These are phyloP conservation scores for Colletotrichum liaoningense DNA, from an alignment of 2,329 filamentous ascomycete genomes.

Conservation along the genomic window DNA sequence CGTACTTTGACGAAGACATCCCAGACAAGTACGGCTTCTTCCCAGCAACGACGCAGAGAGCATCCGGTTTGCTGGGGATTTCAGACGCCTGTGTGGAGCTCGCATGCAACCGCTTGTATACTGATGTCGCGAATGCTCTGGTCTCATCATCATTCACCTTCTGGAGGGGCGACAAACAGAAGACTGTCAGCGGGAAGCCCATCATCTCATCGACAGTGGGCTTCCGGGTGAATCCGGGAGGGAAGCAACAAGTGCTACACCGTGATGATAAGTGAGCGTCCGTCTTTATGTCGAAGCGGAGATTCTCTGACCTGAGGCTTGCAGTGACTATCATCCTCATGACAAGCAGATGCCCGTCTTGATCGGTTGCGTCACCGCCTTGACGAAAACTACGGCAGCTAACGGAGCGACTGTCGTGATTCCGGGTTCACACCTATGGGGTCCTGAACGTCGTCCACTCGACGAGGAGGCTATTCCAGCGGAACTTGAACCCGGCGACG, in stretches of 20 bases:
- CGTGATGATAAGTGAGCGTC: conserved; percentile 44
- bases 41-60: conserved; percentile 51
- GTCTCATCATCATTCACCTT: conserved; percentile 49
- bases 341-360: conserved; percentile 50
- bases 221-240: conserved; percentile 53
- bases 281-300: background rate
- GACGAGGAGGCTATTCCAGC: conserved; percentile 46
- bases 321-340: conserved; percentile 40
- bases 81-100: conserved; percentile 53
- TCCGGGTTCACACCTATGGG: conserved; percentile 54
- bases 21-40: conserved; percentile 53
- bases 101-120: conserved; percentile 47
- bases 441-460: conserved; percentile 47
- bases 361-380: conserved; percentile 51
- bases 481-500: conserved; percentile 49
- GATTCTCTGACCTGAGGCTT: background rate
- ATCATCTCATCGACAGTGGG: conserved; percentile 50
- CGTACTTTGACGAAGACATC: conserved; percentile 49
- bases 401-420: conserved; percentile 56
- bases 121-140: conserved; percentile 46
- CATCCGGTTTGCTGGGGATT: conserved; percentile 49
- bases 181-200: conserved; percentile 48
- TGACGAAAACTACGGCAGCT: conserved; percentile 52
- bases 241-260: conserved; percentile 51
- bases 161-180: conserved; percentile 47